A percentile compares a stretch with the other conserved stretches of the same genome.
Conservation (phyloP, 164 flowering plant species). For the Vitis rotundifolia region DNA sequence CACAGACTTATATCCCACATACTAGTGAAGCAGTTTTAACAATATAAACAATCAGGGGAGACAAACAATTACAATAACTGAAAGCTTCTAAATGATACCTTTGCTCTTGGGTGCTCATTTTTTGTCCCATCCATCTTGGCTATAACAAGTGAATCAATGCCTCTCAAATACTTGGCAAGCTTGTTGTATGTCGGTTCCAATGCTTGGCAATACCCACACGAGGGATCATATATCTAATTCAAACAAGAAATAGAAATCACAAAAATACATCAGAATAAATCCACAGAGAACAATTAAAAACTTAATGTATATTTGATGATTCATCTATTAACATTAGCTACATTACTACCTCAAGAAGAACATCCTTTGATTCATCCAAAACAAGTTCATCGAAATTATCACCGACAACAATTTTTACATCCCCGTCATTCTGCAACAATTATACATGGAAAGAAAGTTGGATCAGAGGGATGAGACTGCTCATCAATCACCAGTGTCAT, state of each 20-base stretch:
- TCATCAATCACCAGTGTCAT: not conserved
- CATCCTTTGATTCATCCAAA: conserved; percentile 97
- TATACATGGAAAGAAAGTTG: not conserved
- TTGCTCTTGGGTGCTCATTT: conserved; percentile 90
- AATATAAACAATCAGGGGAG: not conserved
- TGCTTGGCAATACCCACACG: conserved; percentile 98
- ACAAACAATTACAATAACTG: not conserved
- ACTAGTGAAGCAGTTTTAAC: too few species aligned
- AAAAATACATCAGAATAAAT: not conserved
- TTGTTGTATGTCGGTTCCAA: conserved; percentile 90
- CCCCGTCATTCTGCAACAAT: conserved; percentile 71
- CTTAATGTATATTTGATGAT: too few species aligned
- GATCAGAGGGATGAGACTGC: not conserved
- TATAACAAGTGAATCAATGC: conserved; percentile 75
- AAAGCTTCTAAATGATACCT: conserved; percentile 44
- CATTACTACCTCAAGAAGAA: conserved; percentile 85
- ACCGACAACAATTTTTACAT: conserved; percentile 89
- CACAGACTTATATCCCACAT: too few species aligned
- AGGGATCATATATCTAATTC: conserved; percentile 82
- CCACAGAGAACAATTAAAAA: too few species aligned
- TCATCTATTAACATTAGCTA: not conserved
- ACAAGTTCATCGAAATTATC: conserved; percentile 91
- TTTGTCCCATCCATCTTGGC: conserved; percentile 99
- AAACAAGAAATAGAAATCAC: not conserved
- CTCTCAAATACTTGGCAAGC: conserved; percentile 82